phyloP scores from a whole-genome alignment of 1,139 yeast genomes.

The Geotrichum reessii region DNA sequence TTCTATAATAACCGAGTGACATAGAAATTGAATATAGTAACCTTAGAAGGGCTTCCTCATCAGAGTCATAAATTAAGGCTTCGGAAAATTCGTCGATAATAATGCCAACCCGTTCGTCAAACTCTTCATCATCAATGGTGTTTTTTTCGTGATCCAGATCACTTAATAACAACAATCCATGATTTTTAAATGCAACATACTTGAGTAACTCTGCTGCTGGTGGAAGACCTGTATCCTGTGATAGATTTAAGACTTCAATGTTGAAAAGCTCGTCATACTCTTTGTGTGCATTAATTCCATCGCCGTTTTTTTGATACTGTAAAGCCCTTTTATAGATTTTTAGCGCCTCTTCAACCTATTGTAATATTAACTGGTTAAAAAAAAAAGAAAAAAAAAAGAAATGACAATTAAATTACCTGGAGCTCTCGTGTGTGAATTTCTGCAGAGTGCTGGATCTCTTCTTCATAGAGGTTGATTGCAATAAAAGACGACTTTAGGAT shows the following conservation, averaged over 20 bases:
- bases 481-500: conserved; percentile 61
- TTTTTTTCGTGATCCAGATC: conserved; percentile 38
- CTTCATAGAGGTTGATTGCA: conserved; percentile 74
- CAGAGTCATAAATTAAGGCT: conserved; percentile 34
- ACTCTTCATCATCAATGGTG: conserved; percentile 25
- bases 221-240: conserved; percentile 40
- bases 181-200: conserved; percentile 71
- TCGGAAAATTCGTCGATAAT: conserved; percentile 32
- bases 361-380: background rate
- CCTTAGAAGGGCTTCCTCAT: conserved; percentile 33
- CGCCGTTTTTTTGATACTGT: conserved; percentile 47
- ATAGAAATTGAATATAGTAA: conserved; percentile 27
- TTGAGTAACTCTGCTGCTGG: conserved; percentile 70
- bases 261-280: conserved; percentile 60
- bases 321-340: conserved; percentile 69
- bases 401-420: conserved; percentile 36
- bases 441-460: conserved; percentile 58
- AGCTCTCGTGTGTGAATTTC: conserved; percentile 86
- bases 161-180: conserved; percentile 66
- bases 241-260: conserved; percentile 52
- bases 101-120: conserved; percentile 29
- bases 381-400: background rate
- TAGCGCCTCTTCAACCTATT: conserved; percentile 76
- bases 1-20: conserved; percentile 37
- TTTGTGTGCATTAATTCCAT: conserved; percentile 47